Base-by-base conservation (phyloP, 495 filamentous ascomycete genomes). In the Aspergillus ostianus region DNA sequence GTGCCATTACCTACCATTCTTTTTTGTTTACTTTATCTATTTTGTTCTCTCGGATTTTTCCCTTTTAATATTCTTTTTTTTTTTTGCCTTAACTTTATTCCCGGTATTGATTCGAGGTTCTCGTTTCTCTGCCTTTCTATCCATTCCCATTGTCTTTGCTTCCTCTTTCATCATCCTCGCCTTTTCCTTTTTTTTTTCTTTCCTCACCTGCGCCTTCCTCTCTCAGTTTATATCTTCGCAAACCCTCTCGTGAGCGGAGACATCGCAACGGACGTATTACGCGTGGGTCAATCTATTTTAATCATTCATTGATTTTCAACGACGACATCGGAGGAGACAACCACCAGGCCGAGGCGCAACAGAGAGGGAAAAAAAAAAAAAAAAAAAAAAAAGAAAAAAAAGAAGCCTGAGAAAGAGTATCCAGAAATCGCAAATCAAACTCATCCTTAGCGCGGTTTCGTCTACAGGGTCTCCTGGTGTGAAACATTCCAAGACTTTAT, bases 51-150 rank as follows among this genome's bases (percentile, higher is more conserved):
- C n/a, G n/a, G n/a, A n/a, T 41, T 15, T 41, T 41, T 32, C 8
- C 29, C n/a, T n/a, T 41, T 41, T 15, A 41, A 41, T 41, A 12
- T 12, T 41, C 13, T 41, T 41, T 41, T 12, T 12, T 41, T 41
- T 41, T 41, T 41, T 4, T 26, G 4, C 23, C 23, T 26, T 26
- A 26, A 26, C 36, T 41, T 15, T 41, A 41, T 41, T 15, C 12
- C 36, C 12, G 10, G 36, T 6, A 32, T 32, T 8, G 29, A 32
- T 32, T 32, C 29, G 29, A 10, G 30, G 2, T 70, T 66, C 68
- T 67, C 60, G 62, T 70, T 71, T 70, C 66, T 51, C 50, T 70
- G 23, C 51, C 58, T 62, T 55, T 45, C 64, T 67, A 59, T 55
- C 60, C 55, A 50, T 61, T 57, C 30, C 55, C 56, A 17, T 51